phyloP scores from a whole-genome alignment of 352 stramenopile genomes.

The Phytophthora europaea region DNA sequence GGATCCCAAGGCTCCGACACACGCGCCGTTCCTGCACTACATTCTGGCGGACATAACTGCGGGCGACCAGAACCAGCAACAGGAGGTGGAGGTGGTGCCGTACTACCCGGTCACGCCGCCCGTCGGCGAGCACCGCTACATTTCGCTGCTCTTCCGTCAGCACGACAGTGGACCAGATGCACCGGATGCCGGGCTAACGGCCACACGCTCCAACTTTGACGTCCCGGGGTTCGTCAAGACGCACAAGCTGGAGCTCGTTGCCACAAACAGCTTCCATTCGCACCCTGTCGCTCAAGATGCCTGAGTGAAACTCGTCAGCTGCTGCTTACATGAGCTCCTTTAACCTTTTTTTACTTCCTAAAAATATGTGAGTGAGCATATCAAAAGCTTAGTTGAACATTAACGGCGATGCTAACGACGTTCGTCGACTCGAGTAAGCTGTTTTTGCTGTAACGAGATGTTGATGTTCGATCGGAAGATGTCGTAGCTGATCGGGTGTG shows the following conservation, averaged over 20 bases:
- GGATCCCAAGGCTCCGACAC: slow-evolving; percentile 53
- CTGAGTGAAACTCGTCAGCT: slow-evolving; percentile 6
- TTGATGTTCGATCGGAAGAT: slow-evolving; percentile 50
- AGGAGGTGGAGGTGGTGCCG: slow-evolving; percentile 47
- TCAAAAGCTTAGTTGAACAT: slow-evolving; percentile 1
- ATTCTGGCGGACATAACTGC: slow-evolving; percentile 50
- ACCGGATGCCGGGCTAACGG: slow-evolving; percentile 33
- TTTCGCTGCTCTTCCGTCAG: slow-evolving; percentile 64
- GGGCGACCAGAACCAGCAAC: slow-evolving; percentile 13
- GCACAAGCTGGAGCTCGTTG: slow-evolving; percentile 44
- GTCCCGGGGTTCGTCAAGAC: slow-evolving; percentile 48
- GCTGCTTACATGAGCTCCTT: background rate
- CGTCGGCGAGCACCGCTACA: slow-evolving; percentile 63
- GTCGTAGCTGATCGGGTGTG: slow-evolving; percentile 40
- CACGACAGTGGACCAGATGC: slow-evolving; percentile 9
- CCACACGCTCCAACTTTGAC: slow-evolving; percentile 60
- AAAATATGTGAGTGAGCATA: background rate
- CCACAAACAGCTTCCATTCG: slow-evolving; percentile 58
- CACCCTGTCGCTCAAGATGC: slow-evolving; percentile 29
- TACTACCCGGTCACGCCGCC: slow-evolving; percentile 73
- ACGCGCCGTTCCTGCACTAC: slow-evolving; percentile 80
- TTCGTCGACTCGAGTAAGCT: slow-evolving; percentile 11
- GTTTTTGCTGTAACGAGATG: slow-evolving; percentile 44
- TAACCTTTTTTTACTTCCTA: slow-evolving; percentile 14
- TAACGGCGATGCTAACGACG: slow-evolving; percentile 4